Evolutionary conservation across 208 protist genomes (phyloP), one percentile per base, ranked within the genome.

Genomic region (Trypanosoma congolense): DNA sequence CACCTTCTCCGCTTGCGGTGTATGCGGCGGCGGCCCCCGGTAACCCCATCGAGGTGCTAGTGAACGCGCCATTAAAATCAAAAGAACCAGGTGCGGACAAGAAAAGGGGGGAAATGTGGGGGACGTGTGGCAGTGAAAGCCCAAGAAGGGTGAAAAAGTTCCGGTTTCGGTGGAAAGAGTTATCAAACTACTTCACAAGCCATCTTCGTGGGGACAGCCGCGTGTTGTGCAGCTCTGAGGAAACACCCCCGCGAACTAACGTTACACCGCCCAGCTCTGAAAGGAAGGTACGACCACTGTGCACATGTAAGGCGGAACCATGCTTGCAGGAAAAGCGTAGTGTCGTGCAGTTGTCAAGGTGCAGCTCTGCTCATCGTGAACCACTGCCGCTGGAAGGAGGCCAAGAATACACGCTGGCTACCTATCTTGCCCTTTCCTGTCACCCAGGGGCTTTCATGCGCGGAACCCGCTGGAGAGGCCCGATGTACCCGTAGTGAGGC

Each of bases 1-100:
- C 62, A 40, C 64, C 67, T 5, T 56, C 26, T 24, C 75, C 80
- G 0, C 33, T 80, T 8, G 42, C 61, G 28, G 25, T 75, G 1
- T 87, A 78, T 50, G 2, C 42, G 16, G 54, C 26, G 9, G 49
- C 53, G 14, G 36, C 16, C 38, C 9, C 5, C 12, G 16, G 1
- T 26, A 59, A 50, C 1, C 41, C 29, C 4, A 14, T 50, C 25
- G 26, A 26, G 38, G 41, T 59, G n/a, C 18, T 29, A n/a, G 9
- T 50, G 28, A 5, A 38, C 1, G 22, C 38, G 6, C 4, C 41
- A 19, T 36, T 36, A 18, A 29, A n/a, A 8, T 19, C 18, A n/a
- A 14, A 19, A 6, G 28, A 22, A 38, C 9, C 6, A 16, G 12
- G 33, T 38, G 33, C 33, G 12, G 33, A 38, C 9, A 38, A 38